Conservation (phyloP, 768 basidiomycete genomes). For the Amanita jacksonii region DNA sequence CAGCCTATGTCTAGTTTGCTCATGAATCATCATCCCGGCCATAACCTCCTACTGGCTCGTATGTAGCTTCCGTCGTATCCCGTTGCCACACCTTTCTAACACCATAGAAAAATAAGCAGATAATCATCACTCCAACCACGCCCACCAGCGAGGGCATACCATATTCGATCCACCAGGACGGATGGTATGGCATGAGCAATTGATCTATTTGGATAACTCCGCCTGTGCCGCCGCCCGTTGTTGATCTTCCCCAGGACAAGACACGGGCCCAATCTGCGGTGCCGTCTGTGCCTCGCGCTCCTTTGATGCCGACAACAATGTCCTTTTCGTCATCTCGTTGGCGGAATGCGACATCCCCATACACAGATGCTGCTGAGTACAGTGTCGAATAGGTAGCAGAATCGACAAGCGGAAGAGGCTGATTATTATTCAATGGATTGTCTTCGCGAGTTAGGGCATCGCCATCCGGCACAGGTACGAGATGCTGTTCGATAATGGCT, state of each 20-base stretch:
- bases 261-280: conserved; percentile 56
- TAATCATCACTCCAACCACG: conserved; percentile 45
- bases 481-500: conserved; percentile 65
- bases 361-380: conserved; percentile 52
- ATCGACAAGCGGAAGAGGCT: conserved; percentile 64
- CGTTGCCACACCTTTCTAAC: conserved; percentile 60
- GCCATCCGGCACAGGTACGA: conserved; percentile 43
- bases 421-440: conserved; percentile 48
- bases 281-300: conserved; percentile 56
- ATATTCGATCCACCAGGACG: conserved; percentile 76
- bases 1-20: conserved; percentile 1
- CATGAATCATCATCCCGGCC: conserved; percentile 39
- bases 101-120: conserved; percentile 66
- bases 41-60: conserved; percentile 84
- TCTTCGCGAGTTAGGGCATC: neutral
- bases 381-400: conserved; percentile 70
- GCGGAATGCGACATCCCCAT: conserved; percentile 81
- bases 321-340: conserved; percentile 35
- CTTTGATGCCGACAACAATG: conserved; percentile 65
- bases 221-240: conserved; percentile 62
- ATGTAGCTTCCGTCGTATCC: conserved; percentile 78
- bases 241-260: conserved; percentile 68
- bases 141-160: conserved; percentile 61
- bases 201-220: conserved; percentile 86
- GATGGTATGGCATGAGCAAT: conserved; percentile 76